A percentile compares a stretch with the other conserved stretches of the same genome.
phyloP scores from a whole-genome alignment of 768 basidiomycete genomes.

The Leccinum disarticulatum region DNA sequence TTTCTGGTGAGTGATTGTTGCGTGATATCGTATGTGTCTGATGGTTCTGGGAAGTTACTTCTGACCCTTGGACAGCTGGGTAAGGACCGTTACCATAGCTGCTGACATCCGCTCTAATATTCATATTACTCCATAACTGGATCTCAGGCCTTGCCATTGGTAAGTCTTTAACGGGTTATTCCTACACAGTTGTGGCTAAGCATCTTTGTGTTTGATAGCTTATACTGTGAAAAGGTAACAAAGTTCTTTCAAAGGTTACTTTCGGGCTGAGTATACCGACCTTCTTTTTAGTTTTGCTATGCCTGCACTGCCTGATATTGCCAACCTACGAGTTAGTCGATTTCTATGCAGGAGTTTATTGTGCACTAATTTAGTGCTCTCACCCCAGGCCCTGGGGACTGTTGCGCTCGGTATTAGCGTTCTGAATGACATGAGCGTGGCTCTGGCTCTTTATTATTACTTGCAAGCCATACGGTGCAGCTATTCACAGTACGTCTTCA shows the following conservation, averaged over 20 bases:
- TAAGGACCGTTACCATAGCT: constrained; percentile 20
- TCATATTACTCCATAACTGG: constrained; percentile 4
- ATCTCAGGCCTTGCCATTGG: constrained; percentile 39
- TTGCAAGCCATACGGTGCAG: constrained; percentile 54
- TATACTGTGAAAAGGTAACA: constrained; percentile 46
- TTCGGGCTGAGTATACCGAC: not conserved
- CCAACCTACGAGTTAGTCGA: constrained; percentile 42
- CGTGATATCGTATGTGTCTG: not conserved
- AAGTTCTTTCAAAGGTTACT: constrained; percentile 1
- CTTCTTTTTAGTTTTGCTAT: constrained; percentile 38
- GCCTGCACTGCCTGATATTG: constrained; percentile 42
- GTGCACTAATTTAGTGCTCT: not conserved
- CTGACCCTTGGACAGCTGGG: constrained; percentile 53
- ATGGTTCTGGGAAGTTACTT: constrained; percentile 36
- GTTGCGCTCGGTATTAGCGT: constrained; percentile 49
- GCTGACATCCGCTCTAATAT: not conserved
- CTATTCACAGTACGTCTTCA: constrained; percentile 38
- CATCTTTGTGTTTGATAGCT: constrained; percentile 27
- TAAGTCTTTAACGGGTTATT: constrained; percentile 21
- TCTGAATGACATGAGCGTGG: constrained; percentile 51
- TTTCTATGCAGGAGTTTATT: not conserved
- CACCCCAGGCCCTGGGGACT: constrained; percentile 44
- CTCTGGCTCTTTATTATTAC: constrained; percentile 52
- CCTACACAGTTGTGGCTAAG: not conserved
- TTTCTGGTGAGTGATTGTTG: constrained; percentile 40